phyloP scores from a whole-genome alignment of 805 yeast species.

The Saccharomycopsis fermentans region DNA sequence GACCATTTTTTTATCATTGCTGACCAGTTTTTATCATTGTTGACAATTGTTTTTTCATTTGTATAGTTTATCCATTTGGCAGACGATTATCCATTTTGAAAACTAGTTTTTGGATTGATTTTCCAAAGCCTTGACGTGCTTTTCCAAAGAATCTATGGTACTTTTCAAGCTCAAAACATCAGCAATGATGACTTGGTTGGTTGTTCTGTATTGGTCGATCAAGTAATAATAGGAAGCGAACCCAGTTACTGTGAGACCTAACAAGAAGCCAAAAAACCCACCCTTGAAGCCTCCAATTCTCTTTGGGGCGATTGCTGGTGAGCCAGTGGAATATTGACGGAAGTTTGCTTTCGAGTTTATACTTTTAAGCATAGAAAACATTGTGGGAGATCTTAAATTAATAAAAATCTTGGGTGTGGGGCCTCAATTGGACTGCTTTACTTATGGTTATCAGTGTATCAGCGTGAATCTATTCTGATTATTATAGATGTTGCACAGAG shows the following conservation, averaged over 20 bases:
- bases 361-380: neutral
- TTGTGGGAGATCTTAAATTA: neutral
- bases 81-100: too few species aligned
- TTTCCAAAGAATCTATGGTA: conserved; percentile 57
- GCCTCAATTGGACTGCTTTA: too few species aligned
- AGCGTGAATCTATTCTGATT: too few species aligned
- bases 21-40: too few species aligned
- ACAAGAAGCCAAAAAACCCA: conserved; percentile 62
- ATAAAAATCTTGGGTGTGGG: too few species aligned
- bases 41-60: too few species aligned
- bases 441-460: too few species aligned
- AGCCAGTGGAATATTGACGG: neutral
- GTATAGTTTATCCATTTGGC: too few species aligned
- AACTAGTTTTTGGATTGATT: conserved; percentile 18
- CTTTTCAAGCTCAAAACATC: conserved; percentile 65
- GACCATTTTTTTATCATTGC: too few species aligned
- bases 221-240: conserved; percentile 68
- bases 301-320: conserved; percentile 13
- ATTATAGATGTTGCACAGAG: too few species aligned
- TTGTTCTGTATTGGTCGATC: conserved; percentile 63
- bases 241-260: conserved; percentile 69
- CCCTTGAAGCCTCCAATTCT: conserved; percentile 35
- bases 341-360: neutral
- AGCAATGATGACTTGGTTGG: conserved; percentile 62
- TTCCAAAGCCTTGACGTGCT: conserved; percentile 57